Evolutionary conservation across 495 filamentous ascomycete species (phyloP).

Genomic region (Podospora pseudocomata): DNA sequence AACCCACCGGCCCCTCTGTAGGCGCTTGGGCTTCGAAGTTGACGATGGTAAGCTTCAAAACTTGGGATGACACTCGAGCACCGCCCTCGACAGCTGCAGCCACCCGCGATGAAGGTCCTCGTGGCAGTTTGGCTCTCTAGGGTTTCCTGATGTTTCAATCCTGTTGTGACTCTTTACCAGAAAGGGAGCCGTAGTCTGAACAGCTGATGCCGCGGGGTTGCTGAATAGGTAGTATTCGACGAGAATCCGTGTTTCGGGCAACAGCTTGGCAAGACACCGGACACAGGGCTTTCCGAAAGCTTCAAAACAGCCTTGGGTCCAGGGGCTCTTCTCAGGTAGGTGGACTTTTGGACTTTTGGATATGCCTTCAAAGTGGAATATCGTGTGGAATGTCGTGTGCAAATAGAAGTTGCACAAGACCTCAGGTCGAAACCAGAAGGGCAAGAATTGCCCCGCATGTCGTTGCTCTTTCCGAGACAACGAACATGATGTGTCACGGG

Average conservation of each 20-base stretch:
- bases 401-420: not conserved
- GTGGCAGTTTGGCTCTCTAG: no score
- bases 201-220: not conserved
- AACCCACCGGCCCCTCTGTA: conserved; percentile 13
- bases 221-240: not conserved
- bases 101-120: not conserved
- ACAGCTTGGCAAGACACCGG: not conserved
- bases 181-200: not conserved
- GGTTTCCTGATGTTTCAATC: not conserved
- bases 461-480: not conserved
- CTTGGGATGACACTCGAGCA: conserved; percentile 21
- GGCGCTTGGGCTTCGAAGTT: conserved; percentile 11
- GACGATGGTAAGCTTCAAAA: conserved; percentile 7
- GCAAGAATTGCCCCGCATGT: not conserved
- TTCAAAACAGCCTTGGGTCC: not conserved
- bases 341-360: not conserved
- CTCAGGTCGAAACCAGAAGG: no score
- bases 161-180: not conserved
- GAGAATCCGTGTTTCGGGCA: conserved; percentile 6
- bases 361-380: not conserved
- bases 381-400: not conserved
- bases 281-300: conserved; percentile 9
- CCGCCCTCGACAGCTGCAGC: not conserved
- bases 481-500: not conserved
- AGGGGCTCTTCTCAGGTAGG: not conserved